phyloP scores from a whole-genome alignment of 148 eudicot species.

The Linanthus parryae region DNA sequence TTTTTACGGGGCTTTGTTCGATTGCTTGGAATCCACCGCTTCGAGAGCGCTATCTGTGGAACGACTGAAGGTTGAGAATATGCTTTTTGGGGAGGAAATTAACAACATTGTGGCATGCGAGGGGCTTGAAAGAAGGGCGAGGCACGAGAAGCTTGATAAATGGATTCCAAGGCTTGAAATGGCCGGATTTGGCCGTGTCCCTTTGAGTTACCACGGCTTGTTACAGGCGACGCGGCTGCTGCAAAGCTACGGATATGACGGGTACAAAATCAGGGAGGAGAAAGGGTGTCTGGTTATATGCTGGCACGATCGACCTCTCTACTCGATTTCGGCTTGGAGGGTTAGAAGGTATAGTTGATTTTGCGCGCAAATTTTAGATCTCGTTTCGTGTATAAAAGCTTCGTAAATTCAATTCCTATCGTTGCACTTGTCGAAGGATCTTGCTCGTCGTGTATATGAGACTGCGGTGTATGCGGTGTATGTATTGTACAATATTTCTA shows the following conservation, averaged over 20 bases:
- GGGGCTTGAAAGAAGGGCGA: constrained; percentile 48
- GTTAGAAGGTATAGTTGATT: constrained; percentile 29
- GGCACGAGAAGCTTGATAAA: constrained; percentile 71
- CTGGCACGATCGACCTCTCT: constrained; percentile 61
- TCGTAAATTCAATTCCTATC: too few species aligned
- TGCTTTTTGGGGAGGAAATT: constrained; percentile 65
- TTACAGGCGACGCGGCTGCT: constrained; percentile 43
- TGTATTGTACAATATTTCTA: too few species aligned
- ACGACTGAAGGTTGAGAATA: constrained; percentile 60
- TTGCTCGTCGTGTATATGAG: too few species aligned
- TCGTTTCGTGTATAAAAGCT: too few species aligned
- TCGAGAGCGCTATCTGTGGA: constrained; percentile 41
- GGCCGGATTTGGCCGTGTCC: constrained; percentile 46
- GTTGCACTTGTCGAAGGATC: too few species aligned
- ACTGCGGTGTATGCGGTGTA: too few species aligned
- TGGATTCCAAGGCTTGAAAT: constrained; percentile 57
- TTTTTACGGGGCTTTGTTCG: constrained; percentile 68
- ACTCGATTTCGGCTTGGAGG: constrained; percentile 64
- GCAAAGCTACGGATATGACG: constrained; percentile 44
- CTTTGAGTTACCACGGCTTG: constrained; percentile 41
- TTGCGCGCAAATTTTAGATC: constrained; percentile 5
- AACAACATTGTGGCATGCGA: constrained; percentile 70
- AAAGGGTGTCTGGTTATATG: constrained; percentile 46
- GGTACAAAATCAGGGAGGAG: constrained; percentile 44
- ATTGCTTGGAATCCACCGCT: constrained; percentile 47